Base-by-base conservation (phyloP, 2,329 filamentous ascomycete genomes). In the Furcasterigmium furcatum region DNA sequence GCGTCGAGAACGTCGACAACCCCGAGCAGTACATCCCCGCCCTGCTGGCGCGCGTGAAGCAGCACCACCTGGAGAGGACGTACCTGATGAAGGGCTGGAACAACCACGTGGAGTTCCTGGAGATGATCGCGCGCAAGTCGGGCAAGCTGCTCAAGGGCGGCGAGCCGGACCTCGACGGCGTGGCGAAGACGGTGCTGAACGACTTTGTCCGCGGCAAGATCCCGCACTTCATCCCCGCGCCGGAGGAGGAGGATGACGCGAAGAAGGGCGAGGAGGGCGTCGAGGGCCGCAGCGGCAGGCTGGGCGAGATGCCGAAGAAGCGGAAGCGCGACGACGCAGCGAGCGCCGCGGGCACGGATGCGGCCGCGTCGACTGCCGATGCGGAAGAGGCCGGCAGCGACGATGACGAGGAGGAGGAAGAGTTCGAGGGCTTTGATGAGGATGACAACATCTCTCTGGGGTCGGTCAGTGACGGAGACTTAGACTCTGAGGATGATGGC, bases 181-280 rank as follows among this genome's bases (percentile, higher is more conserved):
- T 96, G 40, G 94, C 94, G 2, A 96, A 96, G 68, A 96, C 96
- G 83, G 87, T 99, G 1, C 72, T 99, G 48, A 97, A 96, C 58
- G 94, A 99, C 61, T 99, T 97, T 63, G 81, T 97, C 60, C 76
- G 94, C 52, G 94, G 94, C 46, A 96, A 92, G 68, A 88, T 97
- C 21, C 94, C 94, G 2, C 99, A 95, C 94, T 99, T 91, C 61
- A 94, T 88, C 1, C 84, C 90, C 9, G 85, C 91, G 9, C 90
- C 91, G 2, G 68, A 76, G 13, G 60, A 66, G 4, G 79, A 79
- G 40, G 72, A 70, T 13, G 69, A 71, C 3, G 72, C 72, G 7
- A 76, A 77, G 25, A 72, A 69, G 13, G 68, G 68, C 10, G 70
- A 71, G 25, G 70, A 71, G 25, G 70, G 66, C 30, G 68, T 85